Evolutionary conservation across 2,329 filamentous ascomycete genomes (phyloP), one percentile per base, ranked within the genome.

Genomic region (Paecilomyces formosus): DNA sequence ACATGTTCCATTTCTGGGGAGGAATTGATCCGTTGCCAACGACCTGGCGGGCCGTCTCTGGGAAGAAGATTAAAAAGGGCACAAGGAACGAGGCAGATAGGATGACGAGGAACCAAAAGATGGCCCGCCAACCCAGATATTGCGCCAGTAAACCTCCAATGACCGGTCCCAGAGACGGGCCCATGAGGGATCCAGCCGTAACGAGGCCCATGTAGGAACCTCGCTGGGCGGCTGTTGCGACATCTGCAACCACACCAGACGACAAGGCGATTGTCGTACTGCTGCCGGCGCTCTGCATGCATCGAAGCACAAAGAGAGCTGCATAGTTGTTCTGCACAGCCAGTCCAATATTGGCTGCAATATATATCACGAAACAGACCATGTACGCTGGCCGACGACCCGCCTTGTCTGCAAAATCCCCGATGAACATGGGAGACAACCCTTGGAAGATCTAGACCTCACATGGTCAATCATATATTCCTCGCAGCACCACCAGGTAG

Each of bases 331-430:
- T 61, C 58, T 75, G 72, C 13, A 77, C 35, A 1, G 74, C 73
- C 3, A 77, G 64, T 0, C 74, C 75, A 24, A 76, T 67, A 58
- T 76, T 76, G 12, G 74, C 72, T 8, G 66, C 65, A n/a, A 75
- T 59, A 50, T 73, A 76, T 53, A 74, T 80, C 53, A 72, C 60
- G 58, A 87, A 83, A 24, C 80, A 78, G 28, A 80, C 64, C 15
- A 82, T 66, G 64, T 81, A 82, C 4, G 79, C 79, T 9, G 80
- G 79, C 58, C 81, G 72, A 58, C 81, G 72, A 18, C 81, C 81
- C 52, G 74, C 74, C 55, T 75, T 78, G 62, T 83, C 81, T 3
- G 79, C 76, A 50, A 82, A 75, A 52, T 79, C 78, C 3, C 79
- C 81, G 59, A 82, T 74, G 18, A 82, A 74, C 63, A 80, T 78